Base-by-base conservation (phyloP, 352 stramenopile species). In the Thraustotheca clavata region DNA sequence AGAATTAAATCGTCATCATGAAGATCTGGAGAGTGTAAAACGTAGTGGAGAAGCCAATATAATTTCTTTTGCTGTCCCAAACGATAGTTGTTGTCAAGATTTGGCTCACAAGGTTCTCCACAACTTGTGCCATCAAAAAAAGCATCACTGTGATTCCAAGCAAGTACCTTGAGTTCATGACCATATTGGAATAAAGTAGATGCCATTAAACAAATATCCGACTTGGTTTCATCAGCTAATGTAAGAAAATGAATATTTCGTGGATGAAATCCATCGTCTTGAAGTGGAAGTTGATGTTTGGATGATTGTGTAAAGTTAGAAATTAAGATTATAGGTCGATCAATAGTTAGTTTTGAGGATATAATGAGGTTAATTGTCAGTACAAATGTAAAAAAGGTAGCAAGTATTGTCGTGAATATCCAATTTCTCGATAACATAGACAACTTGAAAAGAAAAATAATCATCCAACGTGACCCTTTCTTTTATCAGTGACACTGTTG, bases 1-100 rank as follows among this genome's bases (percentile, higher is more conserved):
- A 65, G 20, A n/a, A 65, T 29, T 0, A 65, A n/a, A 32, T 65
- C 57, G 41, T 65, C 57, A 22, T 65, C 57, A 26, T 65, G n/a
- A 12, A 65, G 27, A 9, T 65, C 57, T 18, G 35, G 39, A 46
- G 39, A 20, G 3, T 55, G 20, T 22, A 35, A 31, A 12, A 65
- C 14, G 57, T 65, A 65, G 57, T 65, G 57, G 18, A 35, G 18
- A 4, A 65, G 38, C 57, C 57, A 65, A 22, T 65, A 31, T 9
- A 31, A 35, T 46, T 65, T 65, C 24, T 65, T 65, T 14, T 50
- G 38, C 38, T 65, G 57, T 1, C 57, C 57, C 20, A 54, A 29
- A 6, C 57, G 57, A 32, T 57, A 65, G 38, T 65, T 46, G 27
- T 43, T 43, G 33, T 29, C 33, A 1, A 40, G 18, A 27, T 62